phyloP scores from a whole-genome alignment of 345 rosid genomes.

The Acer saccharum region DNA sequence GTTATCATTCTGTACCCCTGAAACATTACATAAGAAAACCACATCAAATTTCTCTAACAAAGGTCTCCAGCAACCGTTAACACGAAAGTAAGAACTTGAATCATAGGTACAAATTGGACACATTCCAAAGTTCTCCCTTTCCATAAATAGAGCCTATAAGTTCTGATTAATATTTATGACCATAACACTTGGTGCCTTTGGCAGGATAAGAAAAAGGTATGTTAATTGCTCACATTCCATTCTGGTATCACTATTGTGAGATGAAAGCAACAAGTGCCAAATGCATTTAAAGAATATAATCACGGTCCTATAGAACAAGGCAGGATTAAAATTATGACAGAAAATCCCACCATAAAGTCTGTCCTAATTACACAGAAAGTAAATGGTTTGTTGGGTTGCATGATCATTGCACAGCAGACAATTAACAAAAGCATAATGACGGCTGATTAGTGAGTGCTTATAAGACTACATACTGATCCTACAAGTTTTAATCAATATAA shows the following conservation, averaged over 20 bases:
- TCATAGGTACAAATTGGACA: background rate
- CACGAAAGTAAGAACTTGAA: background rate
- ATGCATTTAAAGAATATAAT: background rate
- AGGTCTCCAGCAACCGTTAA: constrained; percentile 5
- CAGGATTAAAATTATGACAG: constrained; percentile 4
- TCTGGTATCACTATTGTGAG: background rate
- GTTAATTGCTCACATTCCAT: background rate
- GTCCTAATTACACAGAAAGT: background rate
- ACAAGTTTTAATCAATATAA: background rate
- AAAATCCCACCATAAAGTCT: background rate
- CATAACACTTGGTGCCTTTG: background rate
- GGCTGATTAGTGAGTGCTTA: too few relatives aligned
- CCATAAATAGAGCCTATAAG: background rate
- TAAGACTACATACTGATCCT: background rate
- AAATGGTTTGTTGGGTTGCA: background rate
- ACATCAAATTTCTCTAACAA: background rate
- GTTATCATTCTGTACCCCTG: constrained; percentile 78
- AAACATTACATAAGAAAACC: constrained; percentile 22
- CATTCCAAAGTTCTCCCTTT: background rate
- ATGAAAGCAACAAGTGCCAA: background rate
- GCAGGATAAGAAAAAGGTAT: background rate
- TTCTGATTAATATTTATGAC: background rate
- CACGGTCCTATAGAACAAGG: background rate
- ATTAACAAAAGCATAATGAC: background rate
- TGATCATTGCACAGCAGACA: background rate